Evolutionary conservation across 305 asterid species (phyloP), one percentile per base, ranked within the genome.

Genomic region (Fraxinus angustifolia): DNA sequence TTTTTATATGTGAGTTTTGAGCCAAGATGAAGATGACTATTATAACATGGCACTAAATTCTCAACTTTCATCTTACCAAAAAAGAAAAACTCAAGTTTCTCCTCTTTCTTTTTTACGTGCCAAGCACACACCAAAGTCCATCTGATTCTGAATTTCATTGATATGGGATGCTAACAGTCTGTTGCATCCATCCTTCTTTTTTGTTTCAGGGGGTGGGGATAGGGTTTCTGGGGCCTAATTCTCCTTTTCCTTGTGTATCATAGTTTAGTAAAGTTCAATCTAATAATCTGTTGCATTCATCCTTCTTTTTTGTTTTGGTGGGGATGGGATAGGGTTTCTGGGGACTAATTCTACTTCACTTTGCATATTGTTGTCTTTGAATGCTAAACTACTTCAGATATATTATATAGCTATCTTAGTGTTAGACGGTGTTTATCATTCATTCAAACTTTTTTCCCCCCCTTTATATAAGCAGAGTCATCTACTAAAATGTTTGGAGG

Each of bases 401-500:
- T 21, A 75, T 75, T 67, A 48, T 65, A 16, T 38, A 6, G 58
- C 80, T 68, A 45, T 30, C 58, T 48, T 73, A 60, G 45, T 38
- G 6, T 53, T 79, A 40, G 45, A 30, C 58, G 60, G 45, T 36
- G 23, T 77, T 78, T 45, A 60, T 75, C 67, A 58, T 60, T 73
- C 70, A 23, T 67, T 68, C 42, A 79, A 8, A 53, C 6, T 72
- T 7, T 58, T 53, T 62, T 45, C 33, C 50, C 56, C 21, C 53
- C 78, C 79, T 53, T 75, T 80, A 75, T 77, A 48, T 83, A 38
- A 81, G 67, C 91, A 90, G 93, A 60, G 85, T 86, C 78, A 80
- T 83, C 65, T 12, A 82, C 76, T 84, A 88, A 86, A 83, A 92
- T 93, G 97, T 89, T 91, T 82, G 92, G 97, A 84, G 90, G 93